Evolutionary conservation across 257 asterid species (phyloP), one percentile per base, ranked within the genome.

Genomic region (Paulownia fortunei): DNA sequence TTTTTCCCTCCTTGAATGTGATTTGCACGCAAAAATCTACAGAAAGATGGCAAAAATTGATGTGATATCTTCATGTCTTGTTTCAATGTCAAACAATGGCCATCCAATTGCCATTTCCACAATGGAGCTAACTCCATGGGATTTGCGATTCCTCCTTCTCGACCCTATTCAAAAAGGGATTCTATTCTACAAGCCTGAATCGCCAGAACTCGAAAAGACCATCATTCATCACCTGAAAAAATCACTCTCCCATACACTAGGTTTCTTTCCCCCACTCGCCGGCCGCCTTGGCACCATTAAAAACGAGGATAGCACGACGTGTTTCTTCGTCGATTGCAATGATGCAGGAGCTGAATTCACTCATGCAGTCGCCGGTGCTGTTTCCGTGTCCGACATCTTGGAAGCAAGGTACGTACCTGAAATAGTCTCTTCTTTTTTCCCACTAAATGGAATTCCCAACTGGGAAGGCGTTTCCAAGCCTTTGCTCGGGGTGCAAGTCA

Each of bases 401-500:
- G 68, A 55, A 6, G 36, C 83, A 0, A 54, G 3, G 0, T 41
- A 61, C 44, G 52, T 23, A 30, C 91, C 88, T 0, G 18, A 56
- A 16, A 16, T 83, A 0, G 78, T 83, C 13, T 63, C 23, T 30
- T 73, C 73, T 0, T 61, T 89, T n/a, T 87, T 87, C 77, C 74
- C 84, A 0, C 69, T 84, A 0, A 75, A 79, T 2, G 81, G 75
- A 0, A 3, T 30, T 5, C 5, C 16, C 11, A 84, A 81, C 23
- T 36, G 5, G 2, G 83, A 83, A 6, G 86, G 88, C 2, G 8
- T 78, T 63, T 74, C 82, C 0, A 73, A 66, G 64, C 90, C 93
- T n/a, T 41, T 84, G 62, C 26, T 84, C 0, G 87, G 80, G 0
- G 87, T 89, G n/a, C 90, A 89, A 36, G 80, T 85, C 32, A 85